Base-by-base conservation (phyloP, 306 rosid genomes). In the Echinosophora koreensis region DNA sequence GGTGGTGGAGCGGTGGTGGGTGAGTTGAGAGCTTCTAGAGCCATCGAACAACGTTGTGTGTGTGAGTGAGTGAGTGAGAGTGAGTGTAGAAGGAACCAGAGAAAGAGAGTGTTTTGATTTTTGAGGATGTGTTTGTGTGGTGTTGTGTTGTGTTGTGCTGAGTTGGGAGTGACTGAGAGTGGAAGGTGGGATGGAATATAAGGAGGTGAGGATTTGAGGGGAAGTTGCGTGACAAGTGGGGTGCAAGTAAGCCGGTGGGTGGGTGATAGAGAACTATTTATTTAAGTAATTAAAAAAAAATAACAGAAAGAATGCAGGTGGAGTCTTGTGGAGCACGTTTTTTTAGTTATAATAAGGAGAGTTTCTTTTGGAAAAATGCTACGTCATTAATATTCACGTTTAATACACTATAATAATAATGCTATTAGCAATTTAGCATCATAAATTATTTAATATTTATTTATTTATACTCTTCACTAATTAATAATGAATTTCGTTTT, bases 181-280 rank as follows among this genome's bases (percentile, higher is more conserved):
- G 71, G 57, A 15, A 50, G 55, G 47, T 18, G 54, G 56, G 65
- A 77, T 39, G 56, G 65, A 77, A 30, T 86, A 89, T 90, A 92
- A 13, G 67, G 75, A 59, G 63, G 76, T 12, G 51, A 65, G 73
- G 54, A 70, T 15, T 59, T 11, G 76, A 63, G 13, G 13, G 84
- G 97, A 95, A 88, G 96, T 85, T 95, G 99, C 97, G 90, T 87
- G 93, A 86, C 92, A 75, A 90, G 97, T 90, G 97, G 93, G 82
- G 83, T 44, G 89, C 84, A 91, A 84, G 88, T 83, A 84, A 78
- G 77, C 71, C 81, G 51, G 50, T 44, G 82, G 44, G 32, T 30
- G 32, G 78, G 79, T 76, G 90, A 7, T 27, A 22, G 1, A 61
- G 7, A 47, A 66, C 4, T 27, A 9, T 56, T 39, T 30, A 56